These are phyloP conservation scores for Pseudocercospora vitis DNA, from an alignment of 2,329 filamentous ascomycete genomes.

Conservation along the genomic window DNA sequence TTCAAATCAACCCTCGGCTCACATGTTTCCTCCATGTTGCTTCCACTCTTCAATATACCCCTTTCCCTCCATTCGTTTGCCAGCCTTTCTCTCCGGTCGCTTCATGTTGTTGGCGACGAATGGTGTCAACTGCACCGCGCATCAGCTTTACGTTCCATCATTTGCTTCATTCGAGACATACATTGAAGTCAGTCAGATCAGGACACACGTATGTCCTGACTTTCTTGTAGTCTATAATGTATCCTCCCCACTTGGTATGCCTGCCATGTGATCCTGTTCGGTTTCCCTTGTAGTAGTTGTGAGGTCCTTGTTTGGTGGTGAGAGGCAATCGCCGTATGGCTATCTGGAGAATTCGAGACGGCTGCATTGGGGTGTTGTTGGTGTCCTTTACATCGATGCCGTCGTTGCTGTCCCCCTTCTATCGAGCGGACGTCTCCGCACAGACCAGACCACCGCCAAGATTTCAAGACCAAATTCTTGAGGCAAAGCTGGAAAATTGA, in stretches of 20 bases:
- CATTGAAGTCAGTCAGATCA: conserved; percentile 68
- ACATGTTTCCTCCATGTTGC: conserved; percentile 35
- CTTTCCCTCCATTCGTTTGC: conserved; percentile 33
- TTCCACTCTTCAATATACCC: conserved; percentile 39
- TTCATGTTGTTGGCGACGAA: conserved; percentile 68
- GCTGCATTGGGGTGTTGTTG: conserved; percentile 47
- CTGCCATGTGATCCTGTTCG: conserved; percentile 82
- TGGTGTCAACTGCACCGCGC: conserved; percentile 66
- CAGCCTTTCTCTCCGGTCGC: conserved; percentile 43
- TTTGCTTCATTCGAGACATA: conserved; percentile 39
- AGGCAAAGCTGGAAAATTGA: not conserved
- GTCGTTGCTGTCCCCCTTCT: conserved; percentile 13
- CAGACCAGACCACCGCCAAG: conserved; percentile 13
- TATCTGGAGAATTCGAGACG: conserved; percentile 66
- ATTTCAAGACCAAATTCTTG: conserved; percentile 13
- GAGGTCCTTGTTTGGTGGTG: conserved; percentile 89
- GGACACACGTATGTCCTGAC: conserved; percentile 90
- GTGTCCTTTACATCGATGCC: not conserved
- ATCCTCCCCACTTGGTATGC: conserved; percentile 81
- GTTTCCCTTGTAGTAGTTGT: conserved; percentile 97
- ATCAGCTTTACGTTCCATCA: conserved; percentile 5
- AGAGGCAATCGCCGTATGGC: conserved; percentile 73
- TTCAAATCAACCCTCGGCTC: conserved; percentile 11
- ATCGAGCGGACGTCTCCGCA: conserved; percentile 14
- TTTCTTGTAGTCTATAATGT: conserved; percentile 79